phyloP scores from a whole-genome alignment of 352 stramenopile species.

The Blastocystis sp. region DNA sequence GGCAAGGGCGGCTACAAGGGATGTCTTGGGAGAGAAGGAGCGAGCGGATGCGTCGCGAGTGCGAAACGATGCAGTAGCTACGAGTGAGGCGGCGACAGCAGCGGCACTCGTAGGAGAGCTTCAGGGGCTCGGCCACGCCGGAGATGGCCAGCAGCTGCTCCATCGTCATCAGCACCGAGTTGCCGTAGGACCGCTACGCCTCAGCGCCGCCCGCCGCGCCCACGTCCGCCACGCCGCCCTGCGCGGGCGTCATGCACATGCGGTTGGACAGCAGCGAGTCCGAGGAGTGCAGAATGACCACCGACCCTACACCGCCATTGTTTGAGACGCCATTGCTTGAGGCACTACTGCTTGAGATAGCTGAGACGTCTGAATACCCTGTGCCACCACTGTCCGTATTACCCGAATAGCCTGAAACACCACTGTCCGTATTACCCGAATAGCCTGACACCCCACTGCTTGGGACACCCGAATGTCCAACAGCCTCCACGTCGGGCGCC shows the following conservation, averaged over 20 bases:
- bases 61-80: slow-evolving; percentile 55
- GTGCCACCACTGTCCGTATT: too few relatives aligned
- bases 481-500: background rate
- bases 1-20: background rate
- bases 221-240: background rate
- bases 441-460: too few relatives aligned
- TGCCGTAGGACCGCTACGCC: slow-evolving; percentile 4
- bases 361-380: too few relatives aligned
- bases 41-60: slow-evolving; percentile 40
- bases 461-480: too few relatives aligned
- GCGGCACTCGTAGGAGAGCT: slow-evolving; percentile 32
- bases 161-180: slow-evolving; percentile 36
- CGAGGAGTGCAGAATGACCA: background rate
- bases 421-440: too few relatives aligned
- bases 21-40: slow-evolving; percentile 31
- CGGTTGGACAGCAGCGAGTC: slow-evolving; percentile 39
- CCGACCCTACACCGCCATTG: too few relatives aligned
- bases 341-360: too few relatives aligned
- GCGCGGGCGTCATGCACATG: background rate
- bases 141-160: slow-evolving; percentile 43
- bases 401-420: too few relatives aligned
- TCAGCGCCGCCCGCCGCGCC: background rate
- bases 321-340: too few relatives aligned
- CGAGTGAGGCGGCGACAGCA: background rate
- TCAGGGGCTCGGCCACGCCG: slow-evolving; percentile 14